Percentiles rank a stretch among this genome's conserved stretches.
These are phyloP conservation scores for Ambispora gerdemannii DNA, from an alignment of 192 early-diverging fungal genomes.

Conservation along the genomic window DNA sequence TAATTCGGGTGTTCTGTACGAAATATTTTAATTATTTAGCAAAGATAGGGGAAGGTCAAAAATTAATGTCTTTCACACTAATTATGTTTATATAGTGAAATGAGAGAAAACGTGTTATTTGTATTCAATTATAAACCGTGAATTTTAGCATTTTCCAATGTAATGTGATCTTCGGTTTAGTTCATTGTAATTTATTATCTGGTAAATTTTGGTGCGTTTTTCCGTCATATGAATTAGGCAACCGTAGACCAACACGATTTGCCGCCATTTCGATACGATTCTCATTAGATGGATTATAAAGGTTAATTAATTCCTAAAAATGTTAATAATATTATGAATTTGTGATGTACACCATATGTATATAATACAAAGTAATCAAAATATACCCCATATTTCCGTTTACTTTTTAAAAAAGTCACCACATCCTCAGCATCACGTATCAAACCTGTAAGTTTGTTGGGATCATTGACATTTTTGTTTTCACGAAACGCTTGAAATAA, in stretches of 20 bases:
- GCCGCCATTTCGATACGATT: background rate
- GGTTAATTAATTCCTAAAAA: background rate
- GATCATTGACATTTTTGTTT: background rate
- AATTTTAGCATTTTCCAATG: no score
- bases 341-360: background rate
- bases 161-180: no score
- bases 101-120: no score
- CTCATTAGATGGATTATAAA: background rate
- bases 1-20: no score
- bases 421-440: background rate
- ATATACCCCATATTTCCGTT: background rate
- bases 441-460: background rate
- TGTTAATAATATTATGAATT: background rate
- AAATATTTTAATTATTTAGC: no score
- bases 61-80: no score
- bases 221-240: no score
- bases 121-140: no score
- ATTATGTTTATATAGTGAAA: no score
- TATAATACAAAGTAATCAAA: background rate
- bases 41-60: no score
- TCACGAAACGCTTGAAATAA: background rate
- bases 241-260: background rate
- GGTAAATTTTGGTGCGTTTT: no score
- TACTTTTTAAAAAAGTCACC: constrained; percentile 6
- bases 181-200: no score